Evolutionary conservation across 176 grass and related monocot species (phyloP).

Genomic region (Triticum timopheevii): DNA sequence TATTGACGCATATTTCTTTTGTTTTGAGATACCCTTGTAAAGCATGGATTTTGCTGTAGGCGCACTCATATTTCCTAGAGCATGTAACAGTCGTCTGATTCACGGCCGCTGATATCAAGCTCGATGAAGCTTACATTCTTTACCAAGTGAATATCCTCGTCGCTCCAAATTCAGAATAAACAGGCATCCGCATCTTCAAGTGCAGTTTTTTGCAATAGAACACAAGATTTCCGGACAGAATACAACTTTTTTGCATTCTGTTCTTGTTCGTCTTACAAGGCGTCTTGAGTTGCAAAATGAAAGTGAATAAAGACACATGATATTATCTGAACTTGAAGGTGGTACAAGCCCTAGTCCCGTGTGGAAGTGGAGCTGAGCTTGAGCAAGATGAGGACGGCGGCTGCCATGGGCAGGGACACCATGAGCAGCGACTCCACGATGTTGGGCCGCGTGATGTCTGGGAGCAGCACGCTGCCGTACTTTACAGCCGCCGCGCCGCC

Average conservation of each 20-base stretch:
- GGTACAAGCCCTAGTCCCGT: slow-evolving; percentile 18
- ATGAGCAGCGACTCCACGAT: slow-evolving; percentile 64
- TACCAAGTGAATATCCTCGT: background rate
- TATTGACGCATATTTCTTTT: background rate
- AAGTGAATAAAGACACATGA: background rate
- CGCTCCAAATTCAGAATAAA: background rate
- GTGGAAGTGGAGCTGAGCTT: slow-evolving; percentile 39
- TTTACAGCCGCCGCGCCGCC: slow-evolving; percentile 66
- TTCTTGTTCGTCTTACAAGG: background rate
- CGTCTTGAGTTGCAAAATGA: background rate
- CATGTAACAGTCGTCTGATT: slow-evolving; percentile 10
- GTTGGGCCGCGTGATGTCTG: slow-evolving; percentile 72
- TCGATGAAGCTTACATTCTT: background rate
- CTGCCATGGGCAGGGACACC: slow-evolving; percentile 66
- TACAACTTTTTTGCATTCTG: background rate
- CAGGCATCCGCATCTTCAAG: background rate
- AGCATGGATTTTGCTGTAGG: slow-evolving; percentile 17
- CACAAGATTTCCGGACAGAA: background rate
- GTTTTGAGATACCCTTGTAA: slow-evolving; percentile 10
- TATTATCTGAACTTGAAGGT: background rate
- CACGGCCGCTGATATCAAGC: background rate
- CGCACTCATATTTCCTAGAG: slow-evolving; percentile 6
- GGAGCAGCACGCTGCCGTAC: slow-evolving; percentile 80
- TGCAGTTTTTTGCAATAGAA: background rate
- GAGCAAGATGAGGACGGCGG: slow-evolving; percentile 56